A percentile compares a stretch with the other conserved stretches of the same genome.
phyloP scores from a whole-genome alignment of 2,329 filamentous ascomycete genomes.

The Sporothrix brunneoviolacea region DNA sequence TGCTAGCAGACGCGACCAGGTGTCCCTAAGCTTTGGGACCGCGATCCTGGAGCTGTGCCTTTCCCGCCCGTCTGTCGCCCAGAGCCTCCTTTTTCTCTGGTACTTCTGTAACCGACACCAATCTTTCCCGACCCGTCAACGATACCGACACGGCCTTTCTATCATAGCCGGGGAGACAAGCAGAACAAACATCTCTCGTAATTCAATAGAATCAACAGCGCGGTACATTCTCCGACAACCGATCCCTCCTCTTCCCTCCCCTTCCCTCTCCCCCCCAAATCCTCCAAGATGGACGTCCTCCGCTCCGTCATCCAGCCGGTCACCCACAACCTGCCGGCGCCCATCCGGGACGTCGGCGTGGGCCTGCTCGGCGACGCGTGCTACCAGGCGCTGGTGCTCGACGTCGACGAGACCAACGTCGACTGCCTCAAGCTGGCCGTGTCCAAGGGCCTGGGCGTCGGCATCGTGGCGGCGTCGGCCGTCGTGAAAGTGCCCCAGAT shows the following conservation, averaged over 20 bases:
- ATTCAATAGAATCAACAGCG: too few species aligned
- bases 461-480: slow-evolving; percentile 82
- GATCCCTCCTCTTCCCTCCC: not conserved
- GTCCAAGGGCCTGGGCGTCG: slow-evolving; percentile 87
- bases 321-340: slow-evolving; percentile 65
- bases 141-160: too few species aligned
- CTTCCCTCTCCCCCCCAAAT: not conserved
- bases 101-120: too few species aligned
- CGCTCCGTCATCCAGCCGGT: slow-evolving; percentile 59
- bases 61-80: too few species aligned
- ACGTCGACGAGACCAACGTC: slow-evolving; percentile 70
- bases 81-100: too few species aligned
- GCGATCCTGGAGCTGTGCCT: too few species aligned
- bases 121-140: too few species aligned
- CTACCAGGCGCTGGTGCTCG: slow-evolving; percentile 79
- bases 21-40: too few species aligned
- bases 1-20: too few species aligned
- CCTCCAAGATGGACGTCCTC: slow-evolving; percentile 50
- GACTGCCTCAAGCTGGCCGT: slow-evolving; percentile 83
- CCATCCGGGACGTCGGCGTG: slow-evolving; percentile 66
- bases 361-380: slow-evolving; percentile 77
- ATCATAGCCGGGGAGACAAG: not conserved
- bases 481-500: slow-evolving; percentile 98
- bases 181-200: too few species aligned
- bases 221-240: too few species aligned